Conservation (phyloP, 768 basidiomycete species). For the Leccinum incarnatum region DNA sequence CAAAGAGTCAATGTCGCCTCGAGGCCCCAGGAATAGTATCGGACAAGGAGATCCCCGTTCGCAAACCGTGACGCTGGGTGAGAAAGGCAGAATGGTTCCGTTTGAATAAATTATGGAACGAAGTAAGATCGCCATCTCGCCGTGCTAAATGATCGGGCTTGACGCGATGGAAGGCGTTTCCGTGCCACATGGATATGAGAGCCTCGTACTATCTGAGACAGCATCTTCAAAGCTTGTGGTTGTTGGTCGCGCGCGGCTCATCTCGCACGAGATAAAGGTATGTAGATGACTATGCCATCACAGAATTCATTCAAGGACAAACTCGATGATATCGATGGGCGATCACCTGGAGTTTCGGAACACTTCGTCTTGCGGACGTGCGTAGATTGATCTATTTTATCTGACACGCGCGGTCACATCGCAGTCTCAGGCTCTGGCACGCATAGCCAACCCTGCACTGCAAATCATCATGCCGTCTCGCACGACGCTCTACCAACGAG, state of each 20-base stretch:
- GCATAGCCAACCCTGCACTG: slow-evolving; percentile 40
- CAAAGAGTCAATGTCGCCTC: too few relatives aligned
- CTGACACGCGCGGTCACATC: background rate
- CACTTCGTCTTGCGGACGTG: slow-evolving; percentile 73
- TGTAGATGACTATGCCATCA: slow-evolving; percentile 74
- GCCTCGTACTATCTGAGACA: too few relatives aligned
- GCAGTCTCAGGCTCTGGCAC: slow-evolving; percentile 37
- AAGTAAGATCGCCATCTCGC: too few relatives aligned
- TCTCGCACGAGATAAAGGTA: slow-evolving; percentile 46
- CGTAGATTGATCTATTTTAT: slow-evolving; percentile 26
- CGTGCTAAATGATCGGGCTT: too few relatives aligned
- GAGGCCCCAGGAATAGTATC: too few relatives aligned
- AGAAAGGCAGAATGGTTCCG: too few relatives aligned
- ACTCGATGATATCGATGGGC: slow-evolving; percentile 77
- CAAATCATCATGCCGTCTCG: slow-evolving; percentile 54
- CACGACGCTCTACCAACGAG: slow-evolving; percentile 52
- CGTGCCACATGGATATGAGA: too few relatives aligned
- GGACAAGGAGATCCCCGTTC: too few relatives aligned
- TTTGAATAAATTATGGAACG: too few relatives aligned
- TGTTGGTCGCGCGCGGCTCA: background rate
- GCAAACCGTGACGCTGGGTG: too few relatives aligned
- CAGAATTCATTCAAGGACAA: slow-evolving; percentile 80
- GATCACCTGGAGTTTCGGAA: slow-evolving; percentile 78
- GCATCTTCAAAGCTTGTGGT: background rate
- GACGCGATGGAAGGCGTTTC: too few relatives aligned